Evolutionary conservation across 768 basidiomycete species (phyloP), one percentile per base, ranked within the genome.

Genomic region (Sporobolomyces phaffii): DNA sequence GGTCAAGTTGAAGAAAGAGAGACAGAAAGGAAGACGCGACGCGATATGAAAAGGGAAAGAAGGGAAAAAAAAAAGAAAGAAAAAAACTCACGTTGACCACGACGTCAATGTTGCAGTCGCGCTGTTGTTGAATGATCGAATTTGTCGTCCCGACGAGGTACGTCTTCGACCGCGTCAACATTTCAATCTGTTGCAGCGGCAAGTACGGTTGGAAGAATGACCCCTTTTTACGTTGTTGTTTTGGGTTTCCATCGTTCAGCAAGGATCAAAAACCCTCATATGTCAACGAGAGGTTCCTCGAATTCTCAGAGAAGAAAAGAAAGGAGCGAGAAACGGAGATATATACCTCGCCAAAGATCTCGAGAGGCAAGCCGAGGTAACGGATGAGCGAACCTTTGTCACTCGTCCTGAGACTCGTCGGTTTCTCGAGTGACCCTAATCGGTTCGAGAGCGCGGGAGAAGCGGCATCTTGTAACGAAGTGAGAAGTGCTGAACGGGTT

Each of bases 171-270:
- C 9, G 6, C 26, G 28, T 2, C 73, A 96, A 78, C 78, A 91
- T 85, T 68, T 97, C 93, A 9, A 96, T 80, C 78, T 99, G 93
- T 77, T 99, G 96, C 3, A 99, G 78, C 0, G 96, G 94, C 17
- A 98, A 80, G 76, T 98, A 99, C 2, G 96, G 96, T 77, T 99
- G 96, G 80, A 99, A 99, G 80, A 98, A 93, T 6, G 91, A 84
- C 72, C 91, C 89, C 87, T 91, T 71, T 49, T n/a, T n/a, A n/a
- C n/a, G n/a, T n/a, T n/a, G n/a, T n/a, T n/a, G n/a, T n/a, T n/a
- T n/a, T n/a, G n/a, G n/a, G n/a, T n/a, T n/a, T n/a, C n/a, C n/a
- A n/a, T n/a, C n/a, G n/a, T n/a, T n/a, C n/a, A n/a, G n/a, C n/a
- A n/a, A n/a, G n/a, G n/a, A n/a, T n/a, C n/a, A n/a, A n/a, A n/a